phyloP scores from a whole-genome alignment of 345 rosid species.

The Brassica cretica region DNA sequence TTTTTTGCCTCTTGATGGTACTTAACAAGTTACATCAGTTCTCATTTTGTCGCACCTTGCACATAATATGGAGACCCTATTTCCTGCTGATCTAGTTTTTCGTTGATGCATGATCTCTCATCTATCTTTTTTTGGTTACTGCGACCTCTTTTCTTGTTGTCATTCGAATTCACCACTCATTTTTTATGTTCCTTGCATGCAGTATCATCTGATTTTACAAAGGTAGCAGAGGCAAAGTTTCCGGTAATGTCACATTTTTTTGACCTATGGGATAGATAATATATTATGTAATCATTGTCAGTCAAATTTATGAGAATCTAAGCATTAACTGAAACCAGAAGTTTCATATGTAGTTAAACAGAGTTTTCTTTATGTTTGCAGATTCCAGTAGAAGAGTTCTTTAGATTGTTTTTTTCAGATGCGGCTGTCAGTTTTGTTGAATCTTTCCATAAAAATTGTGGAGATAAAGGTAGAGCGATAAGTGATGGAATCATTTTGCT shows the following conservation, averaged over 20 bases:
- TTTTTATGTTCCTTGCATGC: slow-evolving; percentile 50
- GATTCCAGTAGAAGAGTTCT: slow-evolving; percentile 82
- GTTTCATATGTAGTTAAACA: slow-evolving; percentile 3
- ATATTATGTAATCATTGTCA: slow-evolving; percentile 3
- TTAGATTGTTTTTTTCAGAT: slow-evolving; percentile 74
- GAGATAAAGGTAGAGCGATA: slow-evolving; percentile 79
- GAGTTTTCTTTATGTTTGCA: slow-evolving; percentile 45
- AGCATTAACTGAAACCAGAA: slow-evolving; percentile 11
- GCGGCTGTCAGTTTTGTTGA: slow-evolving; percentile 61
- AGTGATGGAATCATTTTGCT: slow-evolving; percentile 16
- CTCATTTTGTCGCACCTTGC: slow-evolving; percentile 13
- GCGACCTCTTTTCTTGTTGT: slow-evolving; percentile 3
- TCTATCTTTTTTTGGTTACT: neutral
- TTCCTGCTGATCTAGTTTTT: slow-evolving; percentile 11
- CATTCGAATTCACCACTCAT: slow-evolving; percentile 19
- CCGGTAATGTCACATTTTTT: slow-evolving; percentile 55
- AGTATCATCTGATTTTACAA: slow-evolving; percentile 67
- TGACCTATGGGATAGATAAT: slow-evolving; percentile 13
- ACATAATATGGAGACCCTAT: slow-evolving; percentile 23
- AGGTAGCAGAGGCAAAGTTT: slow-evolving; percentile 77
- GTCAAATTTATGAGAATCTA: slow-evolving; percentile 8
- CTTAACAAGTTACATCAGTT: slow-evolving; percentile 19
- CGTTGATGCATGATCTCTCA: slow-evolving; percentile 19
- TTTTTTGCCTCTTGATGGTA: slow-evolving; percentile 18
- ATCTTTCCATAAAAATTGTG: slow-evolving; percentile 75